Conservation (phyloP, 176 grass and related monocot species). For the Bothriochloa decipiens region DNA sequence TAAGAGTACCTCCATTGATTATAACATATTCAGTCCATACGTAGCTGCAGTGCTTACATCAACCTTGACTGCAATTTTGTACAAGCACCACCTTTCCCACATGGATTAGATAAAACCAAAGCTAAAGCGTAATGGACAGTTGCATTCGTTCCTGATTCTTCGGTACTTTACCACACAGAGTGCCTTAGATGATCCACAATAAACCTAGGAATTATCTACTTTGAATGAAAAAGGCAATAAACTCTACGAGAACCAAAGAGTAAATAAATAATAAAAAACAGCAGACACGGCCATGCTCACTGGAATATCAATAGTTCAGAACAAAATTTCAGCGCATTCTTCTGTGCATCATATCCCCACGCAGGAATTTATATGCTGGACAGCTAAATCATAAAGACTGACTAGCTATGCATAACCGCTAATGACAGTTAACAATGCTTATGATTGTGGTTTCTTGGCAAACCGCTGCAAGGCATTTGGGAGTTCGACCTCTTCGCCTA, state of each 20-base stretch:
- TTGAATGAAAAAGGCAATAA: neutral
- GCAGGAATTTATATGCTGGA: neutral
- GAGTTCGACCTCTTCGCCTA: slow-evolving; percentile 36
- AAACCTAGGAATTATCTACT: neutral
- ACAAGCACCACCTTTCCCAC: too few relatives aligned
- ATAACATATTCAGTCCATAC: too few relatives aligned
- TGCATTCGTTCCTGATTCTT: too few relatives aligned
- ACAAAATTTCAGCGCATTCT: neutral
- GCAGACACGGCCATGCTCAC: neutral
- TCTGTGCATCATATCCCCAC: neutral
- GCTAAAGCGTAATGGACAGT: too few relatives aligned
- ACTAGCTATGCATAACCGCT: neutral
- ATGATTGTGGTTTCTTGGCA: slow-evolving; percentile 50
- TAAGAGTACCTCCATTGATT: too few relatives aligned
- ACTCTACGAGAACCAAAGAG: neutral
- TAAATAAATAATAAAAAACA: neutral
- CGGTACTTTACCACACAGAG: too few relatives aligned
- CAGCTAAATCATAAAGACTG: neutral
- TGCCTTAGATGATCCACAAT: neutral
- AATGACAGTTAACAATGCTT: neutral
- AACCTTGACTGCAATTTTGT: too few relatives aligned
- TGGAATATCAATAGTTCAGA: neutral
- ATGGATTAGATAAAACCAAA: too few relatives aligned
- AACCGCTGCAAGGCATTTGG: slow-evolving; percentile 80
- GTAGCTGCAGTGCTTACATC: too few relatives aligned